These are phyloP conservation scores for Arthroderma uncinatum DNA, from an alignment of 2,329 filamentous ascomycete species.

Conservation along the genomic window DNA sequence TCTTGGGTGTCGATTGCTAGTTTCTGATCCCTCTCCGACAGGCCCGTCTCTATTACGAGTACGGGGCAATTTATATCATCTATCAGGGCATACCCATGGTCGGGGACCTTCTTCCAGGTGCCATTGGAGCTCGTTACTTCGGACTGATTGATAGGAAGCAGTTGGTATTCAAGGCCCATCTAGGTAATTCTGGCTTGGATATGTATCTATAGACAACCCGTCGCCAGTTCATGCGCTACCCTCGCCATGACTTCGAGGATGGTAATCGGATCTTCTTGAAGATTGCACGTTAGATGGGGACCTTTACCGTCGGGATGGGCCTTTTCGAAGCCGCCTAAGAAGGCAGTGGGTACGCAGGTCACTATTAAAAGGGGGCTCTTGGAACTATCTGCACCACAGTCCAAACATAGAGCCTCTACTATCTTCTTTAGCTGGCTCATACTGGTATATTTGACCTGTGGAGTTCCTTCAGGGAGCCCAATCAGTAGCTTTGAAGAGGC, in stretches of 20 bases:
- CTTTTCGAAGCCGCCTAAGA: background rate
- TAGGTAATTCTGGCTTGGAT: background rate
- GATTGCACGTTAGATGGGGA: background rate
- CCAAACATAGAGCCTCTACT: background rate
- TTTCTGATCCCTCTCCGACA: background rate
- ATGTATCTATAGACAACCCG: background rate
- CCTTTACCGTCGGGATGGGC: background rate
- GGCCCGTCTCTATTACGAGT: background rate
- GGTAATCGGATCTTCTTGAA: background rate
- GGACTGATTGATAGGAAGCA: background rate
- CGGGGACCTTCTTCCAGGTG: background rate
- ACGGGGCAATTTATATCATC: background rate
- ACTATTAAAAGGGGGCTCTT: background rate
- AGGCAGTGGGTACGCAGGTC: background rate
- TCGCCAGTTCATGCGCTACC: background rate
- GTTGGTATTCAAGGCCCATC: background rate
- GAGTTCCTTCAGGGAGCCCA: constrained; percentile 1
- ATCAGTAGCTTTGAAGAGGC: background rate
- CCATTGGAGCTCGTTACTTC: background rate
- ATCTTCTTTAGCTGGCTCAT: background rate
- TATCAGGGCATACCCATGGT: background rate
- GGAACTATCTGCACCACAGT: background rate
- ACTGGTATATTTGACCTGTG: background rate
- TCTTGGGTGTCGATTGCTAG: constrained; percentile 6
- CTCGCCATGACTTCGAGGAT: background rate